Evolutionary conservation across 78 protist genomes (phyloP), one percentile per base, ranked within the genome.

Genomic region (Dictyostelium citrinum): DNA sequence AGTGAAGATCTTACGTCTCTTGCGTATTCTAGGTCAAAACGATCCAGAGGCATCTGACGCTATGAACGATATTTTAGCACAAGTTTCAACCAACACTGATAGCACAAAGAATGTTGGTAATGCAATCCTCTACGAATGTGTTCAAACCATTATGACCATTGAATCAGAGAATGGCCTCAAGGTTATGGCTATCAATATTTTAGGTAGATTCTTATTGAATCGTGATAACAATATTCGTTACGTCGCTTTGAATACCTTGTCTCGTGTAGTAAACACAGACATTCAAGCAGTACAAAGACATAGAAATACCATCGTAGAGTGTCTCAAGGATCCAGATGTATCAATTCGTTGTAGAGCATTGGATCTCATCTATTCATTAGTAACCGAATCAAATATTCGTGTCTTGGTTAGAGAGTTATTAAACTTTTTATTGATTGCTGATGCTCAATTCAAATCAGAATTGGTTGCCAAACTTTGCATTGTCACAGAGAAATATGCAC

Each of bases 261-360:
- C 84, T 5, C 37, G 80, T 51, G 98, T 97, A 20, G 97, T 96
- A 4, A 81, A 81, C 33, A 93, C 82, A n/a, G 99, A 97, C 76
- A 39, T 51, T 17, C 68, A 86, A n/a, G 99, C 99, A 29, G 98
- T 98, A n/a, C 98, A 99, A 91, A 92, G 99, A 31, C 99, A 99
- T 82, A 82, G 98, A 46, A 84, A 80, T 67, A 97, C 98, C 5
- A 93, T 99, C 41, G 98, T 99, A 8, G 99, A 99, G 33, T 99
- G 99, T 90, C 98, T 99, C 24, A 97, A 95, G 92, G 99, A 99
- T 90, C 82, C 95, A 10, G 99, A 99, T 88, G 82, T 98, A 43
- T 96, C 99, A 8, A 99, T 99, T 81, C 98, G 99, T 17, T 93
- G 96, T n/a, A 96, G 99, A 70, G 99, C 99, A 4, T 90, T 99